Base-by-base conservation (phyloP, 441 rosid species). In the Erysimum cheiri region DNA sequence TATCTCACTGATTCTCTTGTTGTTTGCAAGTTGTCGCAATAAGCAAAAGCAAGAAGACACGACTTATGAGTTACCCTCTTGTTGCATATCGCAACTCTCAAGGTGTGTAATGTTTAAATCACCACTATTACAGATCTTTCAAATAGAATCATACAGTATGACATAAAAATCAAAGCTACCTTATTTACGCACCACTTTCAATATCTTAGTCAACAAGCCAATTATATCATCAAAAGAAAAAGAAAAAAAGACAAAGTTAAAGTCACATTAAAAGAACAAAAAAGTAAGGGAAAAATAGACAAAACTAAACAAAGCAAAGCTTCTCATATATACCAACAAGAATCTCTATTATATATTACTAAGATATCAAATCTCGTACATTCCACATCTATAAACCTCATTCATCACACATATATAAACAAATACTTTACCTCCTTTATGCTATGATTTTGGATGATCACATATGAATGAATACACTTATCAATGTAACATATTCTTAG, bases 171-270 rank as follows among this genome's bases (percentile, higher is more conserved):
- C 35, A 67, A 43, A 60, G 50, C 32, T 60, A 36, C 24, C 37
- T 28, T 59, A 74, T 74, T 33, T 36, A 60, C 58, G 41, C 36
- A 60, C 43, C 59, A 44, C 43, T 35, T 61, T 62, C 70, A 41
- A 55, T 44, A 32, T 75, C 78, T 74, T 69, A 69, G 67, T 75
- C 78, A 75, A 69, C 61, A 75, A 75, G 74, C 78, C 78, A 69
- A 63, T 75, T 74, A 11, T 63, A 36, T 58, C 54, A 68, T 61
- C 50, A 46, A 69, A 75, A 74, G 64, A 63, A 55, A 75, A 55
- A 50, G 56, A 37, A 69, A 32, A n/a, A 55, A 57, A 71, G 70
- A 64, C 75, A 75, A 75, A 75, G 78, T 57, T 75, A 75, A 75
- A 75, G 78, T 47, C 75, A 41, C 66, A 70, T 70, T 58, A 70